Conservation (phyloP, 2,329 filamentous ascomycete species). For the Xylaria sp. region DNA sequence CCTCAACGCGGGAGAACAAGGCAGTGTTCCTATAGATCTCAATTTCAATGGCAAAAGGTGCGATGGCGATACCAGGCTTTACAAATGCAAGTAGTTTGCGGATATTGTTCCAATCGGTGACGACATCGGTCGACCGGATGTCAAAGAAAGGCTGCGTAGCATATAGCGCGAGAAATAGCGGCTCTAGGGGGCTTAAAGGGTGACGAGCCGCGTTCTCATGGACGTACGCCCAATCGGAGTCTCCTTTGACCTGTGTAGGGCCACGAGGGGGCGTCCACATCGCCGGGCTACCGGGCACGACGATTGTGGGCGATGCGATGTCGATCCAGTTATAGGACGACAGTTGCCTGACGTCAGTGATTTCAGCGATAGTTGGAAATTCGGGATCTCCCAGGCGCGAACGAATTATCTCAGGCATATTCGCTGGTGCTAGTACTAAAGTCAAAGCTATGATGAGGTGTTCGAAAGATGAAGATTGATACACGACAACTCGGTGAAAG, state of each 20-base stretch:
- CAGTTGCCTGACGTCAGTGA: conserved; percentile 53
- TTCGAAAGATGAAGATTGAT: background rate
- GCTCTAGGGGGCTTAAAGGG: conserved; percentile 56
- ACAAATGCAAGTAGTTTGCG: conserved; percentile 60
- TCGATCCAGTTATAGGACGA: conserved; percentile 64
- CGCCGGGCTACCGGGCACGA: conserved; percentile 55
- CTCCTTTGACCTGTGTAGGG: conserved; percentile 46
- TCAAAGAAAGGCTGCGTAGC: conserved; percentile 52
- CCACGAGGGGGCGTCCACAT: conserved; percentile 50
- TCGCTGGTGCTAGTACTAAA: background rate
- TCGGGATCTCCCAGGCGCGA: background rate
- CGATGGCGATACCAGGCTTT: conserved; percentile 43
- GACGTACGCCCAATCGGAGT: conserved; percentile 55
- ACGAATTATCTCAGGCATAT: background rate
- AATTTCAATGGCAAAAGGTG: conserved; percentile 55
- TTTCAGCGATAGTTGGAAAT: conserved; percentile 33
- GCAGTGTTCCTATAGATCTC: conserved; percentile 53
- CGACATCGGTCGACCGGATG: conserved; percentile 52
- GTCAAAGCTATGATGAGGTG: background rate
- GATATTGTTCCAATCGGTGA: conserved; percentile 60
- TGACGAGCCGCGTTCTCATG: conserved; percentile 58
- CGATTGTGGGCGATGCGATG: conserved; percentile 53
- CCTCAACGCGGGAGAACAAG: conserved; percentile 52
- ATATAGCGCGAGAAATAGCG: conserved; percentile 57
- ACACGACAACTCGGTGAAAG: background rate